Base-by-base conservation (phyloP, 176 grass and related monocot genomes). In the Cymbopogon citratus region DNA sequence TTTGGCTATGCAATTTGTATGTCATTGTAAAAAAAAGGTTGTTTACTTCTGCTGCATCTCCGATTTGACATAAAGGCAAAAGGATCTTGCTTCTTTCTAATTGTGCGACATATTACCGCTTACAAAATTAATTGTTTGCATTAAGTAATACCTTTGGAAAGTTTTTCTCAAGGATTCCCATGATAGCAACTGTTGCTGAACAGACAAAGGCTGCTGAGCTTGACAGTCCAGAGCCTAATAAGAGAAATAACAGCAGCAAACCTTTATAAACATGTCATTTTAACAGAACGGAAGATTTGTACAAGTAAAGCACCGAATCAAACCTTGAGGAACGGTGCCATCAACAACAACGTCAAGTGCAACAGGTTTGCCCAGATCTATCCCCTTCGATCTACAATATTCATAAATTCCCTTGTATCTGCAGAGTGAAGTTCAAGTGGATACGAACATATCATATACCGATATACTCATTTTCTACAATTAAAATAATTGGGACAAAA, bases 131-230 rank as follows among this genome's bases (percentile, higher is more conserved):
- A 45, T 59, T 67, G 16, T 2, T 59, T 46, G 13, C 57, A 69
- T 18, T 72, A 21, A 85, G 11, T 51, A 54, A 24, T 95, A 98
- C 96, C 96, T 98, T 95, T 26, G 90, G 87, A 46, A 91, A 95
- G 46, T 90, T 95, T 81, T 91, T 91, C 41, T 61, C 79, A 43
- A 95, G 87, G 78, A 87, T n/a, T 69, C 92, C 92, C 96, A 98
- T 91, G 63, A 95, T 98, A 82, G 96, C 81, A 85, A 95, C 93
- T 79, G 96, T 93, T 49, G 96, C 86, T 52, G 96, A 98, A 83
- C 96, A 98, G n/a, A 98, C 96, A 86, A 98, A 91, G n/a, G 92
- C 96, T 36, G 96, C 90, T 27, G 96, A 98, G 73, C 96, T 98
- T 77, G 96, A 98, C 43, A 98, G 39, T 73, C 96, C 96, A 74